Base-by-base conservation (phyloP, 306 rosid genomes). In the Rosa rugosa region DNA sequence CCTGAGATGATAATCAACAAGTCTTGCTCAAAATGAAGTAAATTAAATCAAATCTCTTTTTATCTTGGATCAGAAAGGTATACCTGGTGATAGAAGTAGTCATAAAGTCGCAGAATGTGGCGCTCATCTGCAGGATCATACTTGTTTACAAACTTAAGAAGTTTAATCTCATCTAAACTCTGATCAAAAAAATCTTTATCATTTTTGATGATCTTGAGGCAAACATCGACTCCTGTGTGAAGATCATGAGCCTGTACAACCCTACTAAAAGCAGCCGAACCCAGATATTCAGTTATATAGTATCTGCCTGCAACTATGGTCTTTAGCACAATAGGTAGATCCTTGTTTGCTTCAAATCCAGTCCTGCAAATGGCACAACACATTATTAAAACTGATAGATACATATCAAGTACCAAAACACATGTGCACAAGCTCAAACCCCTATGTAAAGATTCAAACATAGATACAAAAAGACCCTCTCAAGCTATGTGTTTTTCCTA, bases 281-380 rank as follows among this genome's bases (percentile, higher is more conserved):
- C 98, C 20, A 96, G 84, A 83, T 96, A 93, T 68, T 91, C 98
- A 6, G 98, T 96, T 23, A 96, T 42, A 69, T 87, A 93, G 83
- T 93, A 96, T 83, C 99, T 86, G 67, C 99, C 91, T 36, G 96
- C 99, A 79, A 96, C 74, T 81, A 96, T 85, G 9, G 92, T 81
- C 77, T 93, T 93, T 80, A 93, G 81, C 83, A 91, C 96, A 82
- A 96, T 89, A 6, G 96, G 97, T 25, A 96, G 75, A 80, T 96
- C 99, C 93, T 93, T 96, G 92, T 81, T 91, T 82, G 87, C 99
- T 89, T 96, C 99, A 81, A 96, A 96, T 77, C 99, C 99, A 75
- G 99, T 96, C 94, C 99, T 96, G 87, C 56, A 83, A 69, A 83
- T 59, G 81, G 83, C 83, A 84, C 46, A 88, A 87, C 75, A 73